Evolutionary conservation across 352 stramenopile genomes (phyloP).

Genomic region (Phytophthora quininea): DNA sequence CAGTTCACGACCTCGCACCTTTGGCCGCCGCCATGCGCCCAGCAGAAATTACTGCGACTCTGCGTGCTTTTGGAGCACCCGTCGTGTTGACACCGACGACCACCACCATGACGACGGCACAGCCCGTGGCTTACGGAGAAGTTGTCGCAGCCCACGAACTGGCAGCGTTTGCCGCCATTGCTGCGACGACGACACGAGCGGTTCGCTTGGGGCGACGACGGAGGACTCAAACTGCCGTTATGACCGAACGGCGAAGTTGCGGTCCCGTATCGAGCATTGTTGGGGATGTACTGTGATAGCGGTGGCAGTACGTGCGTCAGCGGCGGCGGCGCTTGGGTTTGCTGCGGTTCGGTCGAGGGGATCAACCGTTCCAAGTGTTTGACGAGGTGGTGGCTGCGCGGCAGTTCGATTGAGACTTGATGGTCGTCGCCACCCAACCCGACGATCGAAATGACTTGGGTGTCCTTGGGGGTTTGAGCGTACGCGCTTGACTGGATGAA

Average conservation of each 20-base stretch:
- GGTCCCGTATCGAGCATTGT: conserved; percentile 6
- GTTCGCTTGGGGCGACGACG: not conserved
- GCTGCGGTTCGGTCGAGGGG: not conserved
- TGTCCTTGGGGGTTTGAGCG: conserved; percentile 2
- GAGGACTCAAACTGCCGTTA: conserved; percentile 19
- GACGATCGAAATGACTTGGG: conserved; percentile 26
- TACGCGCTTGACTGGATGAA: conserved; percentile 12
- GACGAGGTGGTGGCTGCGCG: conserved; percentile 20
- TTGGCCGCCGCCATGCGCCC: conserved; percentile 61
- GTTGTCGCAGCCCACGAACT: conserved; percentile 53
- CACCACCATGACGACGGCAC: conserved; percentile 62
- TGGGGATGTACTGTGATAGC: conserved; percentile 29
- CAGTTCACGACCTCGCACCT: conserved; percentile 60
- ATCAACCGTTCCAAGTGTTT: conserved; percentile 27
- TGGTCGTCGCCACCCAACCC: conserved; percentile 13
- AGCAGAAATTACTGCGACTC: conserved; percentile 58
- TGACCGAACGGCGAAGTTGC: conserved; percentile 8
- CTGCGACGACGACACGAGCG: conserved; percentile 24
- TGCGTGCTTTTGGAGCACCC: conserved; percentile 59
- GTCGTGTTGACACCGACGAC: conserved; percentile 49
- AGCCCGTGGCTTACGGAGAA: conserved; percentile 61
- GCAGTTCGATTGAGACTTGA: conserved; percentile 21
- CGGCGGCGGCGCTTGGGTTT: not conserved
- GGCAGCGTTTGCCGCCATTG: conserved; percentile 57
- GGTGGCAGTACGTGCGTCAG: conserved; percentile 13